Percentiles rank a stretch among this genome's conserved stretches.
These are phyloP conservation scores for Protomyces lactucae-debilis DNA, from an alignment of 1,139 yeast genomes.

Conservation along the genomic window DNA sequence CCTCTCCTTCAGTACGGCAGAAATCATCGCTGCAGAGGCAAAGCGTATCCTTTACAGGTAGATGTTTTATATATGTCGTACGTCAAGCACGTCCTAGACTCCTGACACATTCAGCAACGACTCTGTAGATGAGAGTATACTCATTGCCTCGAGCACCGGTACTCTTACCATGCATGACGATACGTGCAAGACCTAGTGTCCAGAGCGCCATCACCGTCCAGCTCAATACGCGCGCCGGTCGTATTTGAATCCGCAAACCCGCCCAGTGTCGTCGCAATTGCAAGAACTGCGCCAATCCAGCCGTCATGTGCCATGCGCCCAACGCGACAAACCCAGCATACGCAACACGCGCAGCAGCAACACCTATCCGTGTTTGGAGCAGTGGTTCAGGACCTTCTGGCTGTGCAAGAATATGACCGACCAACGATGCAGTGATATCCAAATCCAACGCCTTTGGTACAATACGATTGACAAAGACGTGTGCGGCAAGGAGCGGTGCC, in stretches of 20 bases:
- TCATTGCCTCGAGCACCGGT: background rate
- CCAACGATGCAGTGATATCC: slow-evolving; percentile 11
- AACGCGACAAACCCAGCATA: background rate
- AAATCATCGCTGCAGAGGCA: slow-evolving; percentile 62
- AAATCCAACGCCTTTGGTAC: slow-evolving; percentile 16
- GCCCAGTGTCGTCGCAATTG: background rate
- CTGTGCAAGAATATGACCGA: slow-evolving; percentile 7
- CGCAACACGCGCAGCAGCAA: background rate
- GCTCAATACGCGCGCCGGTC: background rate
- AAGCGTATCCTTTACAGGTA: slow-evolving; percentile 32
- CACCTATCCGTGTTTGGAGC: background rate
- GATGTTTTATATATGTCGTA: background rate
- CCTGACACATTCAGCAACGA: background rate
- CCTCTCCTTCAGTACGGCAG: slow-evolving; percentile 97
- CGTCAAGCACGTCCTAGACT: background rate
- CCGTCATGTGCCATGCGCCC: background rate
- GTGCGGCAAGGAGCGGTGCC: slow-evolving; percentile 13
- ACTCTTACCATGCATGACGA: background rate
- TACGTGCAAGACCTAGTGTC: background rate
- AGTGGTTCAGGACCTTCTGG: background rate
- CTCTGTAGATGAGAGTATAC: background rate
- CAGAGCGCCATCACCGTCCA: background rate
- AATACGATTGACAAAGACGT: slow-evolving; percentile 6
- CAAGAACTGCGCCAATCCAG: background rate
- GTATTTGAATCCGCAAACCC: background rate